Conservation (phyloP, 495 filamentous ascomycete genomes). For the Arthonia radiata region DNA sequence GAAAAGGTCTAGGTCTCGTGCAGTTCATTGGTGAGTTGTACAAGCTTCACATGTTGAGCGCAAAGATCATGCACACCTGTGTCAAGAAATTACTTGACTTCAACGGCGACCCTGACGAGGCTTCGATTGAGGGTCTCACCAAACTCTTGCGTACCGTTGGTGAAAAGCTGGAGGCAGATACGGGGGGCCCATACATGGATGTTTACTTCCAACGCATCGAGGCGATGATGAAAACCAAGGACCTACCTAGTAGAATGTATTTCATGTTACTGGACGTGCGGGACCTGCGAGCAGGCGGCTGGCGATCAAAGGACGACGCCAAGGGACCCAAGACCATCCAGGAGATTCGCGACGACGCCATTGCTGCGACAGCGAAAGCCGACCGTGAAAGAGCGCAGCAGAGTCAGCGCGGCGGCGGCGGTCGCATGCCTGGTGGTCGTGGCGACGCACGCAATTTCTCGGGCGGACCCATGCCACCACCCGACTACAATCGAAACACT, state of each 20-base stretch:
- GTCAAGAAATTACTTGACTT: conserved; percentile 92
- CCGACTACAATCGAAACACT: conserved; percentile 48
- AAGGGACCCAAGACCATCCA: conserved; percentile 94
- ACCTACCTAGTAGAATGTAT: conserved; percentile 58
- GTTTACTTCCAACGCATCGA: conserved; percentile 82
- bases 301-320: conserved; percentile 63
- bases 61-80: conserved; percentile 99
- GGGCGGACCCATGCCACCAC: conserved; percentile 35
- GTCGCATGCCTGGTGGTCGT: conserved; percentile 47
- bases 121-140: conserved; percentile 81
- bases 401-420: conserved; percentile 29
- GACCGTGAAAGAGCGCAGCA: conserved; percentile 35
- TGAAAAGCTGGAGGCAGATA: conserved; percentile 57
- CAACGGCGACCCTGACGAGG: conserved; percentile 77
- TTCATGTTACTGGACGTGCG: conserved; percentile 95
- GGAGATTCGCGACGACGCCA: conserved; percentile 68
- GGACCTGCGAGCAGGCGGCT: conserved; percentile 50
- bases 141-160: conserved; percentile 85
- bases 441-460: conserved; percentile 70
- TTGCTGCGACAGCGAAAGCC: conserved; percentile 38
- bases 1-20: conserved; percentile 87
- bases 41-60: conserved; percentile 94
- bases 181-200: conserved; percentile 41
- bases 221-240: conserved; percentile 46
- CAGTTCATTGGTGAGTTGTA: conserved; percentile 99